phyloP scores from a whole-genome alignment of 345 rosid genomes.

The Psidium guajava region DNA sequence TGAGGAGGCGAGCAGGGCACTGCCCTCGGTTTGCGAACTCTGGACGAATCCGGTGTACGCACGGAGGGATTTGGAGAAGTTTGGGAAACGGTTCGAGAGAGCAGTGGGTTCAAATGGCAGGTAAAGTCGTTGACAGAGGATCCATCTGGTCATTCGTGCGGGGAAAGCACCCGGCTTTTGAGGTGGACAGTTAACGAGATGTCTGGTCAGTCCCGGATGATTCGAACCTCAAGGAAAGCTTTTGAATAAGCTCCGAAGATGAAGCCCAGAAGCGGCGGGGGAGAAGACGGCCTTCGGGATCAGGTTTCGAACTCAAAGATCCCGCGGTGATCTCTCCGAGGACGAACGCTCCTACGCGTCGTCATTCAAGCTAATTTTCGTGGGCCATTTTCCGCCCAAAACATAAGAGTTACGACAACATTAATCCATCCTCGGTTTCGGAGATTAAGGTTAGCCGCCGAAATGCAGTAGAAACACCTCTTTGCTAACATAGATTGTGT shows the following conservation, averaged over 20 bases:
- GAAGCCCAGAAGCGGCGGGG: neutral
- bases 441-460: neutral
- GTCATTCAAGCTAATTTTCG: neutral
- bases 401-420: neutral
- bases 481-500: neutral
- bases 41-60: neutral
- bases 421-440: neutral
- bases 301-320: neutral
- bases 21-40: neutral
- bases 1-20: neutral
- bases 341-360: neutral
- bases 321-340: neutral
- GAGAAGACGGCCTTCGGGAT: neutral
- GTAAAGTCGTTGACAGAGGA: conserved; percentile 7
- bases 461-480: neutral
- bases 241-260: neutral
- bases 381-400: neutral
- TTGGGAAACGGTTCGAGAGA: neutral
- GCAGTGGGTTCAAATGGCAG: conserved; percentile 5
- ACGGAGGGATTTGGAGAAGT: neutral
- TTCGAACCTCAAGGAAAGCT: neutral
- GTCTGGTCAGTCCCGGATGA: neutral
- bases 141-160: neutral
- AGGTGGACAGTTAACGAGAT: neutral
- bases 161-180: neutral